Evolutionary conservation across 2,329 filamentous ascomycete species (phyloP).

Genomic region (Thielaviopsis populi): DNA sequence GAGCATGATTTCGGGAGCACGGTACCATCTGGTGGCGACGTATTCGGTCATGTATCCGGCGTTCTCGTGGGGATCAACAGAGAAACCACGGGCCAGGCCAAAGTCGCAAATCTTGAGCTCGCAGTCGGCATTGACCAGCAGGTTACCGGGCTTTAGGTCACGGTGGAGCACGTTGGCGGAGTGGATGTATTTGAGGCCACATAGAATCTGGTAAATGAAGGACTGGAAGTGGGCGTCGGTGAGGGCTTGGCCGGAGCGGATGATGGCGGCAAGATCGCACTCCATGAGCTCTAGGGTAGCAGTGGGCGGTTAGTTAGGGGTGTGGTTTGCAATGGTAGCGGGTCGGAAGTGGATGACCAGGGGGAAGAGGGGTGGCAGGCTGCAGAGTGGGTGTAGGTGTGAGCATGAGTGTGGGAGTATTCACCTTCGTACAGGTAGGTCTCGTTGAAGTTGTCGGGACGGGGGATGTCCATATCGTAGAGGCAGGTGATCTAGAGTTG

Average conservation of each 20-base stretch:
- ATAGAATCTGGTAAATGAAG: constrained; percentile 99
- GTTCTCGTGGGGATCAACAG: constrained; percentile 92
- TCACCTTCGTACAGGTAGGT: constrained; percentile 95
- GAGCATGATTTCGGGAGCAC: constrained; percentile 95
- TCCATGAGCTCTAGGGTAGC: constrained; percentile 75
- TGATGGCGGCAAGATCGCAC: constrained; percentile 94
- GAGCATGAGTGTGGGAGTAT: too few relatives aligned
- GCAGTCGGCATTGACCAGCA: constrained; percentile 96
- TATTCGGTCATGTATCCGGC: constrained; percentile 99
- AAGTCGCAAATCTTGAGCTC: constrained; percentile 99
- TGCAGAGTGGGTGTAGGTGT: background rate
- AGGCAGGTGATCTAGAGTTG: constrained; percentile 75
- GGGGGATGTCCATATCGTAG: constrained; percentile 98
- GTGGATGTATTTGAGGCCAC: constrained; percentile 97
- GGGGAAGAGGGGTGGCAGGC: too few relatives aligned
- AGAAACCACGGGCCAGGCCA: constrained; percentile 89
- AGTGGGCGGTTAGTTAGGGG: background rate
- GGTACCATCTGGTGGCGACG: constrained; percentile 90
- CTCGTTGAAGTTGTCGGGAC: constrained; percentile 96
- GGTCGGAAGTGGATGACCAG: too few relatives aligned
- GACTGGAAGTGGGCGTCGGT: constrained; percentile 99
- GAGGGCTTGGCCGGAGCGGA: constrained; percentile 87
- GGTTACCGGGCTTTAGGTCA: constrained; percentile 90
- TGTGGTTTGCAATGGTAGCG: background rate
- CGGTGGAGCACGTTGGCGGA: constrained; percentile 95